phyloP scores from a whole-genome alignment of 345 rosid species.

The Dovyalis caffra region DNA sequence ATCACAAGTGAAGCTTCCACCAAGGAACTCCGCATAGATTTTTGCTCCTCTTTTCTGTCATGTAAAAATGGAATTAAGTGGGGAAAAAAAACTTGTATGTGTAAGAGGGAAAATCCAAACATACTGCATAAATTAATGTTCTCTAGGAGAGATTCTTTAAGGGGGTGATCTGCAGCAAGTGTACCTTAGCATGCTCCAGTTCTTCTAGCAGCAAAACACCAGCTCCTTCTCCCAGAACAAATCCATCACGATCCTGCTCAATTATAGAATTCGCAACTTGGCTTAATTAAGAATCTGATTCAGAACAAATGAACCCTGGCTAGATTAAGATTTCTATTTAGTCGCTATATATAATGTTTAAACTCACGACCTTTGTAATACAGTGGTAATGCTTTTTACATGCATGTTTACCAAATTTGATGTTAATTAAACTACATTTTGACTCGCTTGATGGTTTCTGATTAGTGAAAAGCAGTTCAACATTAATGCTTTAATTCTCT shows the following conservation, averaged over 20 bases:
- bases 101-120: background rate
- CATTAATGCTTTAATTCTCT: too few relatives aligned
- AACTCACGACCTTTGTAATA: too few relatives aligned
- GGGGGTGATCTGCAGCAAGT: background rate
- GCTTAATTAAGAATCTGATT: background rate
- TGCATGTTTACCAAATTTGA: too few relatives aligned
- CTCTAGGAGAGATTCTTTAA: too few relatives aligned
- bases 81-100: background rate
- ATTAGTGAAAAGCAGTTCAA: too few relatives aligned
- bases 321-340: too few relatives aligned
- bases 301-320: conserved; percentile 16
- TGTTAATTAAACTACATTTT: too few relatives aligned
- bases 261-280: background rate
- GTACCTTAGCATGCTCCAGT: conserved; percentile 89
- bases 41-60: conserved; percentile 73
- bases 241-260: conserved; percentile 76
- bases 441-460: too few relatives aligned
- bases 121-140: background rate
- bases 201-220: conserved; percentile 88
- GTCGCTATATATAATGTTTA: too few relatives aligned
- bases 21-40: conserved; percentile 79
- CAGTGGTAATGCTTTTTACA: conserved; percentile 46
- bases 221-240: conserved; percentile 92
- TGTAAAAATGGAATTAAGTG: background rate
- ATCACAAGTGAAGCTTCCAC: conserved; percentile 87